These are phyloP conservation scores for Evansstolkia leycettana DNA, from an alignment of 495 filamentous ascomycete genomes.

Conservation along the genomic window DNA sequence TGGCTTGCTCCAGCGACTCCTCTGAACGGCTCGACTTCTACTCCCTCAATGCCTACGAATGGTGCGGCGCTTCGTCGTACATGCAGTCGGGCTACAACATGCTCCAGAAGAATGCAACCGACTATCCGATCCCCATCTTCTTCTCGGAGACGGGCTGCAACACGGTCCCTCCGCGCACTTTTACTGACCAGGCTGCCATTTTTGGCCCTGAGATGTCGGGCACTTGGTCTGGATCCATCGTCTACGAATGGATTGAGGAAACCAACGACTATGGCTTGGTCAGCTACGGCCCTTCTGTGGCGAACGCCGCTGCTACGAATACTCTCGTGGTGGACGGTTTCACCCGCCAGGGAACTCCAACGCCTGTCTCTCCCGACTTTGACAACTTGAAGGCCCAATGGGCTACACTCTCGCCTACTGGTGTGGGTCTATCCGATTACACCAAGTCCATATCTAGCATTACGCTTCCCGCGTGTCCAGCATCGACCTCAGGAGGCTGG, in stretches of 20 bases:
- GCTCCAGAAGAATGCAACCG: constrained; percentile 45
- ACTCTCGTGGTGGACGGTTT: constrained; percentile 48
- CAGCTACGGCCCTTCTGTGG: constrained; percentile 47
- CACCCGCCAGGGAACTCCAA: constrained; percentile 59
- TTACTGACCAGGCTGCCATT: constrained; percentile 66
- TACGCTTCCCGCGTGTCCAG: constrained; percentile 49
- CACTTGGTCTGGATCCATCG: constrained; percentile 71
- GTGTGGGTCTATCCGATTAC: constrained; percentile 53
- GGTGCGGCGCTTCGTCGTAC: constrained; percentile 63
- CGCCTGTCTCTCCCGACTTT: constrained; percentile 65
- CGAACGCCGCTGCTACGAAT: constrained; percentile 26
- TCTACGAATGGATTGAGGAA: constrained; percentile 89
- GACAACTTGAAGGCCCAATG: constrained; percentile 64
- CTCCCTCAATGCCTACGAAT: constrained; percentile 76
- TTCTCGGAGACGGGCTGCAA: constrained; percentile 79
- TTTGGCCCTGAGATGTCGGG: constrained; percentile 58
- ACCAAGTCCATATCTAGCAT: constrained; percentile 44
- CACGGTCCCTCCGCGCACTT: constrained; percentile 50
- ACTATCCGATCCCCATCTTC: constrained; percentile 69
- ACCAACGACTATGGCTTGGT: constrained; percentile 76
- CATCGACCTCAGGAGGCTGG: constrained; percentile 59
- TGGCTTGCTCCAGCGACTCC: constrained; percentile 58
- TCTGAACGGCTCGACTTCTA: constrained; percentile 74
- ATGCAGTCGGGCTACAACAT: constrained; percentile 54
- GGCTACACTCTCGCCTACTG: constrained; percentile 58